Evolutionary conservation across 345 rosid genomes (phyloP).

Genomic region (Corymbia maculata): DNA sequence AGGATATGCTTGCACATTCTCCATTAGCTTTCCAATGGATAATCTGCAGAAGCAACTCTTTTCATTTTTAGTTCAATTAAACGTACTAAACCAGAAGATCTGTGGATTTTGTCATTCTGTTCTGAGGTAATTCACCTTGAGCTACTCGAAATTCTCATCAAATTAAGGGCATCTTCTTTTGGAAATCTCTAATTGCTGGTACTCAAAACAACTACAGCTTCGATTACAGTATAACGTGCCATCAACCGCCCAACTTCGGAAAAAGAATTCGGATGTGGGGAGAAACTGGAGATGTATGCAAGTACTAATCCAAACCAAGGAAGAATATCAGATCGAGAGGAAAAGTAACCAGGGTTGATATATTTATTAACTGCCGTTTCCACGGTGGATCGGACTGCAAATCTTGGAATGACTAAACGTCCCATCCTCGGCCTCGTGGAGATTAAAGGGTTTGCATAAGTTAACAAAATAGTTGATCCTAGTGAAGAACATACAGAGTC

Average conservation of each 20-base stretch:
- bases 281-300: background rate
- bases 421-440: background rate
- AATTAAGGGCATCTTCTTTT: background rate
- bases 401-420: background rate
- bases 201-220: background rate
- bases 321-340: background rate
- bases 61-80: background rate
- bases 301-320: background rate
- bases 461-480: background rate
- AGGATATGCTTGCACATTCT: background rate
- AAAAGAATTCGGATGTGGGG: background rate
- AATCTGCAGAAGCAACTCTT: background rate
- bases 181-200: background rate
- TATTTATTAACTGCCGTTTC: background rate
- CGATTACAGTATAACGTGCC: background rate
- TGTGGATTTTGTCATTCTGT: background rate
- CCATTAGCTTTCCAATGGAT: background rate
- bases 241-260: background rate
- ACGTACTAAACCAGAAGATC: background rate
- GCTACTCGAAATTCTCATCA: background rate
- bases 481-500: background rate
- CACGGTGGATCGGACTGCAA: background rate
- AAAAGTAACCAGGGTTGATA: background rate
- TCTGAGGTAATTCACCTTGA: background rate
- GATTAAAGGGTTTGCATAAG: background rate